These are phyloP conservation scores for Lichina pygmaea DNA, from an alignment of 495 filamentous ascomycete species.

Conservation along the genomic window DNA sequence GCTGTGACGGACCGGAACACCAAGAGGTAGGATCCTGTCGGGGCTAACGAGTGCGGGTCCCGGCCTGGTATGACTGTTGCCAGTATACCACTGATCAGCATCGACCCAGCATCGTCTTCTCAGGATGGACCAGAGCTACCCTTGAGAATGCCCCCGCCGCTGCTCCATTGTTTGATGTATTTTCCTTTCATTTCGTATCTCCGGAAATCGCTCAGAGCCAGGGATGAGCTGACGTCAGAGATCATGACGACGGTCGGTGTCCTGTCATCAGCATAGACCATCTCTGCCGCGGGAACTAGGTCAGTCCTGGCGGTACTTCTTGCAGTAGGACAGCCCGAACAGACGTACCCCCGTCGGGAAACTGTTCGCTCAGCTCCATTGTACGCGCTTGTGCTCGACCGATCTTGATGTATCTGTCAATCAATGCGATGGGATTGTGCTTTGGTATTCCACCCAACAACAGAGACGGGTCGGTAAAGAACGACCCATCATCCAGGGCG, in stretches of 20 bases:
- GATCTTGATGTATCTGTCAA: too few species aligned
- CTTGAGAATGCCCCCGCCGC: conserved; percentile 20
- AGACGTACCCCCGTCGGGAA: too few species aligned
- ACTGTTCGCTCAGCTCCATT: background rate
- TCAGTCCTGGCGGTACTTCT: too few species aligned
- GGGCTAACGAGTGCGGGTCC: conserved; percentile 23
- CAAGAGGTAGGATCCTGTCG: conserved; percentile 28
- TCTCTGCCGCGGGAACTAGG: too few species aligned
- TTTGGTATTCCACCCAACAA: background rate
- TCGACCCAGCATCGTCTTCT: background rate
- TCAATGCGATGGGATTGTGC: conserved; percentile 1
- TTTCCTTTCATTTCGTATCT: conserved; percentile 27
- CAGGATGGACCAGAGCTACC: conserved; percentile 1
- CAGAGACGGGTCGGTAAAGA: background rate
- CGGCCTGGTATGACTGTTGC: conserved; percentile 21
- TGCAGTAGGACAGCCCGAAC: too few species aligned
- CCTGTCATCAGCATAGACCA: too few species aligned
- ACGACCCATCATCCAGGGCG: too few species aligned
- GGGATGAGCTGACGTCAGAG: conserved; percentile 20
- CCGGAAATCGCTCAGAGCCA: conserved; percentile 35
- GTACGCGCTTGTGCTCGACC: too few species aligned
- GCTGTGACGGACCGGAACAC: conserved; percentile 19
- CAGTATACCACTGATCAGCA: background rate
- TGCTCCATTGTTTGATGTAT: conserved; percentile 35
- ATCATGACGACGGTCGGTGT: conserved; percentile 18